These are phyloP conservation scores for Lophium mytilinum DNA, from an alignment of 495 filamentous ascomycete species.

Conservation along the genomic window DNA sequence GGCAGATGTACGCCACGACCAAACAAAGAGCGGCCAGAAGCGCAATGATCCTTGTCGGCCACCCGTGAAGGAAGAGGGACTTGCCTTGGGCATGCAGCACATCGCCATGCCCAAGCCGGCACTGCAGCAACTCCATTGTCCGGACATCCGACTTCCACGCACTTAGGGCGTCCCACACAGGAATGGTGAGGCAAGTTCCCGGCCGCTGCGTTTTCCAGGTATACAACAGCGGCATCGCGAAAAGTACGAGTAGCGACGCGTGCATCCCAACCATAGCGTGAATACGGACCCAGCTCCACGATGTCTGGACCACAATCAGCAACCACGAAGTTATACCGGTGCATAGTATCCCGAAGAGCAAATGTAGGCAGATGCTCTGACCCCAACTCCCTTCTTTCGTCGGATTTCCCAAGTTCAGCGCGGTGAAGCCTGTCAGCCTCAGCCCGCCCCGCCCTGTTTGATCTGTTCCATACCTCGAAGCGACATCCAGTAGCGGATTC, in stretches of 20 bases:
- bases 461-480: not conserved
- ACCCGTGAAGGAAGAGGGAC: not conserved
- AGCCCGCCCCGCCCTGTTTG: not conserved
- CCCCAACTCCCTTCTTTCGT: not conserved
- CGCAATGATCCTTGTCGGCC: not conserved
- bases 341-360: not conserved
- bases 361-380: not conserved
- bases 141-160: not conserved
- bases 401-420: not conserved
- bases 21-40: not conserved
- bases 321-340: not conserved
- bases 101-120: not conserved
- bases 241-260: not conserved
- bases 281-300: not conserved
- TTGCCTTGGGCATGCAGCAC: constrained; percentile 2
- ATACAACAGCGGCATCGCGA: not conserved
- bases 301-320: not conserved
- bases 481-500: not conserved
- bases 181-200: not conserved
- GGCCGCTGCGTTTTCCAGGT: not conserved
- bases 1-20: not conserved
- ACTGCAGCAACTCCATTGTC: constrained; percentile 1
- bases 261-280: not conserved
- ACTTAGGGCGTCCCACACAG: not conserved
- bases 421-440: not conserved